Percentiles rank a stretch among this genome's conserved stretches.
Evolutionary conservation across 2,329 filamentous ascomycete genomes (phyloP).

Genomic region (Chaetomium sp.): DNA sequence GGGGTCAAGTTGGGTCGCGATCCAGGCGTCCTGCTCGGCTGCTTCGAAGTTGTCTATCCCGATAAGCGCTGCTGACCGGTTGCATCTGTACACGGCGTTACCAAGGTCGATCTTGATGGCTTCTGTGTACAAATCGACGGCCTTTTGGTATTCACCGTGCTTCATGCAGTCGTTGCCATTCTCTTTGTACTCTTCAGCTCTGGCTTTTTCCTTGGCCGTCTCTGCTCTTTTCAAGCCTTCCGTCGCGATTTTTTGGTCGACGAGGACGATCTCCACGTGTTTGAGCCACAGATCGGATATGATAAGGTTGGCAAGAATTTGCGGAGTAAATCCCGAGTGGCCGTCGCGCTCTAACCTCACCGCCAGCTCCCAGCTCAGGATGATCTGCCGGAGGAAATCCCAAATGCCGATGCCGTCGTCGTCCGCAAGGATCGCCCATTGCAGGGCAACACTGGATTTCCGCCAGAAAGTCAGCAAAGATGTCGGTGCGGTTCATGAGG

Average conservation of each 20-base stretch:
- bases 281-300: background rate
- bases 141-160: background rate
- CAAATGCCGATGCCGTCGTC: background rate
- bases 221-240: background rate
- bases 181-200: background rate
- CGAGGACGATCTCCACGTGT: background rate
- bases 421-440: background rate
- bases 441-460: background rate
- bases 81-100: background rate
- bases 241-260: background rate
- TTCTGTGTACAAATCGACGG: background rate
- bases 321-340: background rate
- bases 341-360: background rate
- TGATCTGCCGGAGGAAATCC: conserved; percentile 2
- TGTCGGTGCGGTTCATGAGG: conserved; percentile 5
- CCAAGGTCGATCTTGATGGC: background rate
- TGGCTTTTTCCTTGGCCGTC: background rate
- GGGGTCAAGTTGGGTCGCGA: background rate
- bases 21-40: background rate
- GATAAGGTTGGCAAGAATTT: background rate
- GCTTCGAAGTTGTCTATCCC: background rate
- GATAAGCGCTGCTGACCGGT: background rate
- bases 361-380: background rate
- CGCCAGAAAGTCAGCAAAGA: background rate
- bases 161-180: background rate